phyloP scores from a whole-genome alignment of 768 basidiomycete species.

The Phallus indusiatus region DNA sequence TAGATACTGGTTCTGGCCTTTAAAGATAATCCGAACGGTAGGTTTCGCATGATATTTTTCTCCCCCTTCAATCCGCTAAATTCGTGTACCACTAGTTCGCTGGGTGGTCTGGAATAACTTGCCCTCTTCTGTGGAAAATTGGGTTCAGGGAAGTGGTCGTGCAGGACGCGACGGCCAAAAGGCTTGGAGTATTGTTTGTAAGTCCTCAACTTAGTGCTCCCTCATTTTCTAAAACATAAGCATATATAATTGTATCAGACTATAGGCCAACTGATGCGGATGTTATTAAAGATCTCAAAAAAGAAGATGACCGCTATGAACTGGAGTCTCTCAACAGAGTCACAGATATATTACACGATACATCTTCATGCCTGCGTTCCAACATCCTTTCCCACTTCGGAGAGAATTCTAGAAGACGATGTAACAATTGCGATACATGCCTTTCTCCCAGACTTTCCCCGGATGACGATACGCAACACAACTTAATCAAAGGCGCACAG shows the following conservation, averaged over 20 bases:
- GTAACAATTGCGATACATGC: neutral
- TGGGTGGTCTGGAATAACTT: conserved; percentile 6
- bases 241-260: neutral
- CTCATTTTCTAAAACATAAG: neutral
- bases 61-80: neutral
- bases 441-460: neutral
- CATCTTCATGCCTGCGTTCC: neutral
- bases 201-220: neutral
- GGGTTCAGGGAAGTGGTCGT: conserved; percentile 9
- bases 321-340: neutral
- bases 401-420: neutral
- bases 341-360: neutral
- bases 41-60: neutral
- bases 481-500: neutral
- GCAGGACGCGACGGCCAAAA: conserved; percentile 6
- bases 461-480: neutral
- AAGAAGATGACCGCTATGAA: neutral
- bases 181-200: conserved; percentile 2
- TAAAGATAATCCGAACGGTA: conserved; percentile 6
- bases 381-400: neutral
- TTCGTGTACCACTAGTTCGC: neutral
- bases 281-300: neutral
- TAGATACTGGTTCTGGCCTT: too few species aligned
- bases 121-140: conserved; percentile 3
- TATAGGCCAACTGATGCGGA: neutral